These are phyloP conservation scores for Buxus sempervirens DNA, from an alignment of 164 flowering plant species.

Conservation along the genomic window DNA sequence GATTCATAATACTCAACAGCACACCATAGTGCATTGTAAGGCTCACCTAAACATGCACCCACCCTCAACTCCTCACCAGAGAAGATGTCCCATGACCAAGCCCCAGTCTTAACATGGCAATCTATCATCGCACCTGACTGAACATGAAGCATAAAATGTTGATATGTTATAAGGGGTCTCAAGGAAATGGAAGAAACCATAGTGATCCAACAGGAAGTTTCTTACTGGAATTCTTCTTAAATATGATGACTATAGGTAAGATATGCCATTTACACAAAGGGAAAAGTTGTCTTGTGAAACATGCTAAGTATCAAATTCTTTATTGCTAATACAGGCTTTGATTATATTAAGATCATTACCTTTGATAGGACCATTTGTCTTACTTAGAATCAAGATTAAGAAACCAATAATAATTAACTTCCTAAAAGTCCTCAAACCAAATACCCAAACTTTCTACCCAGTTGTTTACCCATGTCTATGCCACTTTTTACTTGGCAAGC, in stretches of 20 bases:
- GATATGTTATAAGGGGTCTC: not conserved
- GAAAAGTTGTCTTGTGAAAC: no score
- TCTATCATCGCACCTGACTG: constrained; percentile 58
- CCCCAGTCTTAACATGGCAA: constrained; percentile 52
- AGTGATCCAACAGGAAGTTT: not conserved
- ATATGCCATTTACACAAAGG: no score
- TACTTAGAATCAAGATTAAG: no score
- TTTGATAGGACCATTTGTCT: no score
- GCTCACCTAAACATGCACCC: constrained; percentile 78
- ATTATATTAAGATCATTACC: no score
- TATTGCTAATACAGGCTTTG: no score
- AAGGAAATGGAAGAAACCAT: not conserved
- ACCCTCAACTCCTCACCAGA: constrained; percentile 76
- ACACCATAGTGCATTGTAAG: constrained; percentile 65
- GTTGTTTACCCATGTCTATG: no score
- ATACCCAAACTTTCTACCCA: no score
- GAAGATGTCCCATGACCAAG: constrained; percentile 75
- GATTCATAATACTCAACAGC: constrained; percentile 76
- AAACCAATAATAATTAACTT: no score
- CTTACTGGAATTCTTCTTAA: not conserved
- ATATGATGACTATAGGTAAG: not conserved
- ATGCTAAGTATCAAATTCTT: no score
- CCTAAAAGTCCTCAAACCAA: no score
- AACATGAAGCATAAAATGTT: not conserved
- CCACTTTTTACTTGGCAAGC: no score